Base-by-base conservation (phyloP, 495 filamentous ascomycete genomes). In the Xylaria flabelliformis region DNA sequence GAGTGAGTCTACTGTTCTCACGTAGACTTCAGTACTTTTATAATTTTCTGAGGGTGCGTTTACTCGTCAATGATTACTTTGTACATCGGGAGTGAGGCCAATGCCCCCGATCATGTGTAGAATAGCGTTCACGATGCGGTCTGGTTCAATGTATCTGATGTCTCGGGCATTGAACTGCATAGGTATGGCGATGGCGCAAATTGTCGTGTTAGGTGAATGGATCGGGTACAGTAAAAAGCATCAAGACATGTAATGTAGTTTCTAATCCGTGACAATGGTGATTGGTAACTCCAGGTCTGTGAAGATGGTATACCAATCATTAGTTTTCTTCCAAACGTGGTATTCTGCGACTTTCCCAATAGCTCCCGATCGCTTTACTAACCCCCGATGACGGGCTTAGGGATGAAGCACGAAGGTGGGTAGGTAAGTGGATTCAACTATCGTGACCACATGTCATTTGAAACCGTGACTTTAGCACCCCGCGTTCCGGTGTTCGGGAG, bases 401-500 rank as follows among this genome's bases (percentile, higher is more conserved):
- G 32, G 64, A 32, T 8, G 24, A 48, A 39, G 34, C 19, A 36
- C 56, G 41, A 67, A 56, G 53, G 53, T 46, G 46, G 64, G 32
- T 53, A 36, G 26, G 63, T 53, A 36, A 17, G 63, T 50, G 42
- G 63, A 65, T 46, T 42, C 24, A 50, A 50, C 6, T 29, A 50
- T 48, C 63, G 63, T 21, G 63, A 65, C 63, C 63, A 65, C 26
- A 50, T 21, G 62, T 48, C 8, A 51, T 29, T 50, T 4, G 26
- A 51, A 66, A 50, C 44, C 12, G 24, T 55, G 51, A 36, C 44
- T 13, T 34, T 6, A 24, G 4, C 64, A 67, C 64, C 64, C 64
- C 64, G 64, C 64, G 64, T 65, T 42, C 26, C 24, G 63, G 39
- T 36, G 46, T 41, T 53, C 64, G 64, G 64, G 17, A 53, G 39